Evolutionary conservation across 2,329 filamentous ascomycete genomes (phyloP), one percentile per base, ranked within the genome.

Genomic region (Botrytis sinoallii): DNA sequence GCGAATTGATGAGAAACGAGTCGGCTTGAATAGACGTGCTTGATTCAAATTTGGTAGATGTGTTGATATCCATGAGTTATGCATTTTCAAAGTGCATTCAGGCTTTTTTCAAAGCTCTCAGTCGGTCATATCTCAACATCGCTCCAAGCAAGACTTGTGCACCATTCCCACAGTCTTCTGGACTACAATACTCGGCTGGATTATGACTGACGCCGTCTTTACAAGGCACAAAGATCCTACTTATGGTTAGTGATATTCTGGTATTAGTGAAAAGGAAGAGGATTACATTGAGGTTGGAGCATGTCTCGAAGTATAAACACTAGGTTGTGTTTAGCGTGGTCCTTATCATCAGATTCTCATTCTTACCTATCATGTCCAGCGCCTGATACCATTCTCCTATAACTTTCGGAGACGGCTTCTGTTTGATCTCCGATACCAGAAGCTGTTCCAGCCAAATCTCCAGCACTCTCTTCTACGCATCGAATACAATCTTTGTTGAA

Each of bases 401-500:
- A 83, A 65, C 86, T 79, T 66, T 85, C 84, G 22, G 84, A 81
- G 60, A 87, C 75, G 18, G 71, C 86, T 1, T 89, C 86, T 1
- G 90, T 86, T 2, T 91, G 85, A 7, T 85, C 86, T 70, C 81
- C 81, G 0, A 44, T 1, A 76, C 84, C 82, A 40, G 84, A 81
- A 61, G 87, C 74, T 32, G 73, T 86, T 1, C 89, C 86, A 1
- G 90, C 86, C 1, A 91, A 85, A 7, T 85, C 86, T 71, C 83
- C 81, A 0, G 90, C 89, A 35, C 90, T 88, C 60, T 87, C 84
- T 67, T 87, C 85, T 14, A 94, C 91, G 52, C 89, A 90, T 1
- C 83, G 81, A 73, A 94, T 90, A 79, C 92, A 94, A 76, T 91
- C 88, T 12, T 86, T 81, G 77, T 93, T 86, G 82, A 94, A 94